A percentile compares a stretch with the other conserved stretches of the same genome.
These are phyloP conservation scores for Hysterium pulicare DNA, from an alignment of 2,329 filamentous ascomycete species.

Conservation along the genomic window DNA sequence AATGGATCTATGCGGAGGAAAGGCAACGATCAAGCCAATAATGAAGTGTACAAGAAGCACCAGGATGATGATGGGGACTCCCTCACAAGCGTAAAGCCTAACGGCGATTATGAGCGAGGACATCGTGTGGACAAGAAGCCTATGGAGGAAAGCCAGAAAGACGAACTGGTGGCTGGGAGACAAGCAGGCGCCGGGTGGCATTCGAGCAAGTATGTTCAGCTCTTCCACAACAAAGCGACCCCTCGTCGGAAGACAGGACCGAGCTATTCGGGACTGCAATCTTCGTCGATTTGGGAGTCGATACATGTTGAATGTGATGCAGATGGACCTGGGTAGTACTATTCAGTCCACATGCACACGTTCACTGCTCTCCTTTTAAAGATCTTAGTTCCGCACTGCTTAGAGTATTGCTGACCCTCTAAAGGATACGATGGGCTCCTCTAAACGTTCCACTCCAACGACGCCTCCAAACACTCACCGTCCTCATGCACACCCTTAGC, in stretches of 20 bases:
- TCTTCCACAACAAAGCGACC: constrained; percentile 7
- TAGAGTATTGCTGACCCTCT: too few relatives aligned
- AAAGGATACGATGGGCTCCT: constrained; percentile 78
- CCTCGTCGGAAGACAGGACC: too few relatives aligned
- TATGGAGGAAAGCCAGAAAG: constrained; percentile 24
- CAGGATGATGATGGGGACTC: constrained; percentile 43
- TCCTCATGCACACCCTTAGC: constrained; percentile 49
- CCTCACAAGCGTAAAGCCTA: constrained; percentile 44
- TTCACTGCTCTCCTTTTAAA: constrained; percentile 1
- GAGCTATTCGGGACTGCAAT: too few relatives aligned
- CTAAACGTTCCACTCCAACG: constrained; percentile 63
- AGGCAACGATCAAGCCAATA: constrained; percentile 21
- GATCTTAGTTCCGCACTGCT: too few relatives aligned
- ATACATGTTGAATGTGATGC: too few relatives aligned
- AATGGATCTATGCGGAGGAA: constrained; percentile 28
- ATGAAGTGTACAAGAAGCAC: constrained; percentile 44
- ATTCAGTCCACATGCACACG: not conserved
- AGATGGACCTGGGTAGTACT: too few relatives aligned
- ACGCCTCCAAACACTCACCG: constrained; percentile 48
- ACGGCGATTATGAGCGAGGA: constrained; percentile 36
- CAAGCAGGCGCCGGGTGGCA: constrained; percentile 55
- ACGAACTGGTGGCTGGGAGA: constrained; percentile 50
- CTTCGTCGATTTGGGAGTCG: too few relatives aligned
- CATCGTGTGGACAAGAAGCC: constrained; percentile 29
- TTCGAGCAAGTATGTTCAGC: constrained; percentile 40